A percentile compares a stretch with the other conserved stretches of the same genome.
Evolutionary conservation across 106 monocot genomes (phyloP).

Genomic region (Xerophyta viscosa): DNA sequence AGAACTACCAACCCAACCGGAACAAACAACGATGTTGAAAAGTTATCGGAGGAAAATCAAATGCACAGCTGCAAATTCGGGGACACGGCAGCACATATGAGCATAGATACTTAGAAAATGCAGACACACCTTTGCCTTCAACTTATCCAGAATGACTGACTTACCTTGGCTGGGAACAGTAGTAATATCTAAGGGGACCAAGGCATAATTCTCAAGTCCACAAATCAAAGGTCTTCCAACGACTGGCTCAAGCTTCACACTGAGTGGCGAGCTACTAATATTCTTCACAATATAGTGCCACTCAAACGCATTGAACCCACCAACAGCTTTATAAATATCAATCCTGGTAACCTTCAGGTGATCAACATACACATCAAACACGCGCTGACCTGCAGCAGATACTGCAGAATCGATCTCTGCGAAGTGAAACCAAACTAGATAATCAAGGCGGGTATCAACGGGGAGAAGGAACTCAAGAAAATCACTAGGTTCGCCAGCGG

Average conservation of each 20-base stretch:
- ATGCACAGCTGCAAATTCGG: no score
- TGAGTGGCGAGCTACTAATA: slow-evolving; percentile 47
- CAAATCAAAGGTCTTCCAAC: slow-evolving; percentile 59
- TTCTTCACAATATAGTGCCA: slow-evolving; percentile 67
- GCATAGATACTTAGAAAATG: no score
- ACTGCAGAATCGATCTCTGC: slow-evolving; percentile 59
- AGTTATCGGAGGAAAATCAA: no score
- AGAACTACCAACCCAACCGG: no score
- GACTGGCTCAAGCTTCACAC: slow-evolving; percentile 70
- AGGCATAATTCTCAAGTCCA: slow-evolving; percentile 91
- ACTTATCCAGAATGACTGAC: no score
- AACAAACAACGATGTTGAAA: no score
- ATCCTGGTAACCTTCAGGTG: slow-evolving; percentile 48
- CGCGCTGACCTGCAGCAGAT: slow-evolving; percentile 46
- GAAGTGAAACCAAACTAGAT: slow-evolving; percentile 79
- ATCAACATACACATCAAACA: slow-evolving; percentile 64
- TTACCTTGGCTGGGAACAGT: slow-evolving; percentile 72
- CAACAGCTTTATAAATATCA: slow-evolving; percentile 78
- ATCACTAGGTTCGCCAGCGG: slow-evolving; percentile 11
- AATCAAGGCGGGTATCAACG: slow-evolving; percentile 49
- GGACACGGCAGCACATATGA: no score
- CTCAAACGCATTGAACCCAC: slow-evolving; percentile 66
- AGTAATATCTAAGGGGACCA: slow-evolving; percentile 68
- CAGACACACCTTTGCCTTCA: no score
- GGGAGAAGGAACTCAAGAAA: slow-evolving; percentile 45